Base-by-base conservation (phyloP, 768 basidiomycete genomes). In the Gelatoporia subvermispora region DNA sequence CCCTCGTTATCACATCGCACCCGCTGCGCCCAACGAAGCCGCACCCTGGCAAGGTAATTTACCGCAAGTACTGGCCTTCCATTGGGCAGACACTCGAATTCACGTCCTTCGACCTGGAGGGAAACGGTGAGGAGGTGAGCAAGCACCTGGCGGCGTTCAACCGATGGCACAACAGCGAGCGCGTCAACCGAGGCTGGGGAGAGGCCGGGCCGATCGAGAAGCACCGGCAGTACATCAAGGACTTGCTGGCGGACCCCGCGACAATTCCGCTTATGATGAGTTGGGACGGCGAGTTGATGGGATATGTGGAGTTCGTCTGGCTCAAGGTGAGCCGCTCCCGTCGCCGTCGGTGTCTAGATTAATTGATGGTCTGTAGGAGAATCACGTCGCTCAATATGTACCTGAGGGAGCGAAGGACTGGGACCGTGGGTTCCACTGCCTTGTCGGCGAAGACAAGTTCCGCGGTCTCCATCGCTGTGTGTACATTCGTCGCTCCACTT, bases 11-110 rank as follows among this genome's bases (percentile, higher is more conserved):
- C 53, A 54, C 77, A n/a, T 65, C 65, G 22, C 77, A 78, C 55
- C 76, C 76, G n/a, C 61, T 74, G n/a, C 69, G 76, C 11, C 77
- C 76, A 2, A 61, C 71, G 1, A 78, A 78, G 47, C 77, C 76
- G 1, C 41, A 43, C 34, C 58, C 67, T 17, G 62, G 74, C 40
- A 53, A 72, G 58, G 48, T 73, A 16, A 44, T 78, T n/a, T 78
- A 77, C 51, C 54, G 53, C 23, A 59, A 67, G 20, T 69, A 58
- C 53, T 60, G 60, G 39, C 64, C 66, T 49, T 43, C 63, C 52
- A 51, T 77, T 56, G 52, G 66, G 58, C 60, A 64, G 60, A 46
- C 53, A 48, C 48, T 69, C 41, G 56, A 58, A 35, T 56, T 69
- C 8, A 53, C 65, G 61, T 53, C 59, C 47, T 57, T 67, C 35